phyloP scores from a whole-genome alignment of 352 stramenopile species.

The Phytophthora melonis region DNA sequence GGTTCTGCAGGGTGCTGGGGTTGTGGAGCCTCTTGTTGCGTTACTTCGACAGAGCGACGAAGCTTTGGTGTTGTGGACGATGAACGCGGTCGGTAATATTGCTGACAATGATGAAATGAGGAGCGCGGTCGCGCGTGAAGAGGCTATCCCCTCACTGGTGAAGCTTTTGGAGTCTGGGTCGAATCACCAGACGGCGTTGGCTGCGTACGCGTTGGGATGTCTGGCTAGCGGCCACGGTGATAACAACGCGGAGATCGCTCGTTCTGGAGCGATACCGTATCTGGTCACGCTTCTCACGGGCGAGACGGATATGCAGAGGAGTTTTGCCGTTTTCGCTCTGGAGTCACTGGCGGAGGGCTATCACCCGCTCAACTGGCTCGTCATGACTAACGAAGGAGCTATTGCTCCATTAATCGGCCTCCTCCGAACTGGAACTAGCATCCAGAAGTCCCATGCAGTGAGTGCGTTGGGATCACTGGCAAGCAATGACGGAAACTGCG shows the following conservation, averaged over 20 bases:
- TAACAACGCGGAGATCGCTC: neutral
- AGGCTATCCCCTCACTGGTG: neutral
- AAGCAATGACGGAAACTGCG: neutral
- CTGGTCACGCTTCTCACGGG: neutral
- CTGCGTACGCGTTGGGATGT: neutral
- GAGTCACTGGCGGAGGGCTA: neutral
- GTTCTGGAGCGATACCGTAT: neutral
- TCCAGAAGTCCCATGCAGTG: neutral
- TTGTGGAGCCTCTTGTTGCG: neutral
- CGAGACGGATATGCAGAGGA: neutral
- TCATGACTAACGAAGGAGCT: neutral
- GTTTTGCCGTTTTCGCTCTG: neutral
- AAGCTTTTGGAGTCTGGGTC: neutral
- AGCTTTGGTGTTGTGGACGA: neutral
- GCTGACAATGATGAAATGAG: neutral
- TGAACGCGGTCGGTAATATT: neutral
- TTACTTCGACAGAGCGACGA: neutral
- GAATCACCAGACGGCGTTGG: neutral
- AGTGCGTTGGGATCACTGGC: neutral
- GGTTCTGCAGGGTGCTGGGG: neutral
- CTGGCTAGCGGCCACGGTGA: neutral
- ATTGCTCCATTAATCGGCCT: neutral
- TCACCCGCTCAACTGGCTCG: neutral
- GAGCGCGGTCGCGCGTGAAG: neutral
- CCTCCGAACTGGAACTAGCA: neutral